Evolutionary conservation across 2,329 filamentous ascomycete genomes (phyloP), one percentile per base, ranked within the genome.

Genomic region (Bertia moriformis): DNA sequence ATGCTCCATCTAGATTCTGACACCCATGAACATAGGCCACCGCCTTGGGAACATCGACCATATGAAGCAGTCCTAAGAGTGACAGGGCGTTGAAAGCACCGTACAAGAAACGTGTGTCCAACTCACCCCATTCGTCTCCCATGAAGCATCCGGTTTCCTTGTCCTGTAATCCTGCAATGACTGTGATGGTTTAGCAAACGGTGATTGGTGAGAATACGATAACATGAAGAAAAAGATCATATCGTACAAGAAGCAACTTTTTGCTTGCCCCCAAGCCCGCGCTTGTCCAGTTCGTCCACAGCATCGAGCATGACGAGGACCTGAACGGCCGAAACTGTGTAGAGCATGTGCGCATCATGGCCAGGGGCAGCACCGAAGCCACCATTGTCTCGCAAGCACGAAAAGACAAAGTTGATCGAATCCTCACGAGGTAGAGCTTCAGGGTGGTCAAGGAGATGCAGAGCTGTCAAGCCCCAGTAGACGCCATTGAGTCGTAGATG

Each of bases 121-220:
- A 80, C 58, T 98, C 91, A 20, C 91, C 91, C 88, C 88, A 98
- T 58, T 93, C 81, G 53, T 98, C 91, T 38, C 91, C 91, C 40
- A 81, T 76, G 58, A 98, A 96, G 0, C 84, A 89, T 42, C 91
- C 91, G 3, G 81, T 85, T 40, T 81, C 66, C 15, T 63, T 66
- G 54, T 94, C 81, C 53, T 98, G 91, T 39, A 95, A 70, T 44
- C 66, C 65, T 45, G 88, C 81, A 49, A 96, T 87, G 61, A 80
- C 86, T 77, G 49, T 39, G 38, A 17, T 40, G 41, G 17, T 17
- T 13, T 18, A 52, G 45, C 43, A 35, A 22, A 44, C 40, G 45
- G 43, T 5, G 14, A n/a, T 36, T 14, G 14, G 12, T 12, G 12
- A 12, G 12, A 29, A n/a, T 12, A 18, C 15, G 14, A 18, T 14